A percentile compares a stretch with the other conserved stretches of the same genome.
These are phyloP conservation scores for Lobosporangium transversale DNA, from an alignment of 192 early-diverging fungal genomes.

Conservation along the genomic window DNA sequence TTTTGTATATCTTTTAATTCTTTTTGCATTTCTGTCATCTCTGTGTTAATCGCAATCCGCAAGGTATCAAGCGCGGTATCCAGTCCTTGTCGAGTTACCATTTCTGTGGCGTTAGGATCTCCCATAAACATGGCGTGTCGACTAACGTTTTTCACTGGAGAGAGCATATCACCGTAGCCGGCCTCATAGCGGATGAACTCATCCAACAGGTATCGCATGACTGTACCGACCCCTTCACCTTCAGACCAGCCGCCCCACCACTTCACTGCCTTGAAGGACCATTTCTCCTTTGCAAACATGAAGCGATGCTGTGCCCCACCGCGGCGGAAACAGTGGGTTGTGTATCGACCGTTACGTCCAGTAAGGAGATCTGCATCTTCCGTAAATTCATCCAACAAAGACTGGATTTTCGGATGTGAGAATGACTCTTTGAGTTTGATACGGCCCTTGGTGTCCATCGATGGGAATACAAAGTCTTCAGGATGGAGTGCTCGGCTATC, in stretches of 20 bases:
- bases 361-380: neutral
- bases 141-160: conserved; percentile 5
- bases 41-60: no score
- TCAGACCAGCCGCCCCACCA: conserved; percentile 32
- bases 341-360: conserved; percentile 7
- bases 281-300: conserved; percentile 12
- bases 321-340: conserved; percentile 18
- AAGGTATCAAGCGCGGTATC: neutral
- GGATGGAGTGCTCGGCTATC: neutral
- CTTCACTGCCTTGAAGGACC: conserved; percentile 21
- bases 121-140: conserved; percentile 12
- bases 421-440: conserved; percentile 7
- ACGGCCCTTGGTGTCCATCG: conserved; percentile 2
- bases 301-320: conserved; percentile 19
- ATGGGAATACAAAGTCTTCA: conserved; percentile 9
- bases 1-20: no score
- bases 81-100: neutral
- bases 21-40: no score
- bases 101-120: neutral
- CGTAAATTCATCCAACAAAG: conserved; percentile 4
- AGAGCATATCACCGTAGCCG: conserved; percentile 14
- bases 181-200: conserved; percentile 8
- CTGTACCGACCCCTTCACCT: neutral
- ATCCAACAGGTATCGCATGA: conserved; percentile 16
- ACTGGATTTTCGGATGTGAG: neutral